Evolutionary conservation across 768 basidiomycete genomes (phyloP), one percentile per base, ranked within the genome.

Genomic region (Rhizopogon vesiculosus): DNA sequence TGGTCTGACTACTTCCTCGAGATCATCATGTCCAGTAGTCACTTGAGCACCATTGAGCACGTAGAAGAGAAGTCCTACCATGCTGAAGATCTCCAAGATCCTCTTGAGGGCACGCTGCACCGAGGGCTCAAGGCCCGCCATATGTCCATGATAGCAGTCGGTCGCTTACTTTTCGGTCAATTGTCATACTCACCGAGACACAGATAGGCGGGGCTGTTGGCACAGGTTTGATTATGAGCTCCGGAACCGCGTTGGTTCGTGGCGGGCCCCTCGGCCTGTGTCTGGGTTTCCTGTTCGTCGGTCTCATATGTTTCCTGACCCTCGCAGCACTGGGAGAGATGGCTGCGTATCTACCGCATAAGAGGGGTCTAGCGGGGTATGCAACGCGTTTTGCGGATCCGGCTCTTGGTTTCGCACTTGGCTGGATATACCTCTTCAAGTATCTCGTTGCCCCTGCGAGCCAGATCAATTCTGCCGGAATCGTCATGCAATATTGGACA

Each of bases 331-430:
- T 73, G 13, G 72, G 71, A 22, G 72, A 73, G 61, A 73, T 73
- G 70, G 53, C 66, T 42, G 64, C 71, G 19, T 74, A 75, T 59
- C 64, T 82, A 41, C 82, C 83, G 9, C 82, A 84, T 68, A 85
- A 85, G 65, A 82, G 80, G 57, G 85, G 84, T 5, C 77, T 76
- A 59, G 62, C 73, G 33, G 85, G 84, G 5, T 86, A 86, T 60
- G 83, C 83, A 0, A 80, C 84, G 2, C 80, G 86, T 51, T 87
- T 86, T 61, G 81, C 81, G 41, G 86, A 87, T 64, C 85, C 85
- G 39, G 83, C 86, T 28, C 74, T 86, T 38, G 85, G 86, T 28
- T 87, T 86, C 65, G 85, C 82, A 12, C 59, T 61, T 52, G 55
- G 52, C 67, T 86, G 16, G 85, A 86, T 85, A 66, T 86, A 87